Evolutionary conservation across 2,329 filamentous ascomycete species (phyloP), one percentile per base, ranked within the genome.

Genomic region (Apiospora marii): DNA sequence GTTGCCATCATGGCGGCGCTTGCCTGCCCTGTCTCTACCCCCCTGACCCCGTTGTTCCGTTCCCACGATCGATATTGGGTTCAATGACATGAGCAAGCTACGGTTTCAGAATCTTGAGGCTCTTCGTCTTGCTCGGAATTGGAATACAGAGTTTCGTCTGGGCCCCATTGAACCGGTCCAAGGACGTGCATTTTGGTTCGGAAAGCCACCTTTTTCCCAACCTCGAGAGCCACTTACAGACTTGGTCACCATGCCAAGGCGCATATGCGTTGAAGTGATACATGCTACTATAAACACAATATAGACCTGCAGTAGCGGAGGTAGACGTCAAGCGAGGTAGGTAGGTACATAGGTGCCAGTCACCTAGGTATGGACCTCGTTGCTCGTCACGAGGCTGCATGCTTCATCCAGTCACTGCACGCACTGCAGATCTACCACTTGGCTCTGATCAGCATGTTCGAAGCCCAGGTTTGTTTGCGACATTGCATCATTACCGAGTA

Each of bases 271-370:
- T 41, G 58, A 64, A 13, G 58, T n/a, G 58, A 64, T 64, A 64
- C 58, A 61, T 61, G 53, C 53, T 61, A 61, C 53, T 61, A 37
- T 61, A 61, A 61, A 61, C 53, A 61, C 53, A 61, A 37, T 61
- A 37, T 61, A 37, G 53, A 61, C 30, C 10, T 34, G 53, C 53
- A 61, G 51, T 16, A 58, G 51, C 34, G 19, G 51, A 34, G 8
- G 27, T 30, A 22, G 51, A 34, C 51, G 27, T 34, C 30, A n/a
- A 48, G 16, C 7, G 6, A 8, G 22, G 16, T 37, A 61, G 22
- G 7, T 10, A 37, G 30, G 53, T 61, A 61, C 51, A 27, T 34
- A 13, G 13, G 43, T 46, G 44, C 16, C 16, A n/a, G 13, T 30
- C 13, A 53, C 49, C 24, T 53, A 49, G 46, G 46, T 49, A 49